Base-by-base conservation (phyloP, 2,329 filamentous ascomycete genomes). In the Xylariaceae sp. region DNA sequence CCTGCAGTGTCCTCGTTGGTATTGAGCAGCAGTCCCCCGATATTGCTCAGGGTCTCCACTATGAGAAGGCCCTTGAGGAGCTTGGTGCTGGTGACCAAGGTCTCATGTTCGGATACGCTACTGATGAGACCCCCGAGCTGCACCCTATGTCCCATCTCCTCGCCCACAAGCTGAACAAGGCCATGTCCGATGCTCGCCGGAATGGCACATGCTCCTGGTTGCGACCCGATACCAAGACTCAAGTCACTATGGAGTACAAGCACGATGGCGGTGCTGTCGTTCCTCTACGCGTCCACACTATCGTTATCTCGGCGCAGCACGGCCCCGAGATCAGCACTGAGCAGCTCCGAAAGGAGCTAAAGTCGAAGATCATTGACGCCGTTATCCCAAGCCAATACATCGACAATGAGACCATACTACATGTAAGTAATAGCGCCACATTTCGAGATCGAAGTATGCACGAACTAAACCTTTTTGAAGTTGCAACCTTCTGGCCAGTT, bases 51-150 rank as follows among this genome's bases (percentile, higher is more conserved):
- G 94, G 94, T 83, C 89, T 99, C 54, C 90, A 97, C 83, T 95
- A 95, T 76, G 94, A 99, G 64, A 84, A 96, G 81, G 91, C 90
- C 65, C 87, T 99, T 47, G 94, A 99, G 85, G 87, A 95, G 79
- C 87, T 99, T 63, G 94, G 94, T 76, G 94, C 94, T 61, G 94
- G 94, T 87, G 94, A 99, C 78, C 94, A 99, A 83, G 94, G 94
- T 82, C 96, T 99, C 83, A 99, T 99, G 94, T 99, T 99, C 77
- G 94, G 94, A 69, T 99, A 99, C 83, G 94, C 94, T 75, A 96
- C 94, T 69, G 94, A 99, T 71, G 94, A 99, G 84, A 97, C 94
- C 68, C 92, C 92, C 59, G 94, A 99, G 80, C 84, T 95, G 67
- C 89, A 97, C 73, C 94, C 94, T 64, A 81, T 99, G 70, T 97